Evolutionary conservation across 768 basidiomycete species (phyloP), one percentile per base, ranked within the genome.

Genomic region (Suillus paluster): DNA sequence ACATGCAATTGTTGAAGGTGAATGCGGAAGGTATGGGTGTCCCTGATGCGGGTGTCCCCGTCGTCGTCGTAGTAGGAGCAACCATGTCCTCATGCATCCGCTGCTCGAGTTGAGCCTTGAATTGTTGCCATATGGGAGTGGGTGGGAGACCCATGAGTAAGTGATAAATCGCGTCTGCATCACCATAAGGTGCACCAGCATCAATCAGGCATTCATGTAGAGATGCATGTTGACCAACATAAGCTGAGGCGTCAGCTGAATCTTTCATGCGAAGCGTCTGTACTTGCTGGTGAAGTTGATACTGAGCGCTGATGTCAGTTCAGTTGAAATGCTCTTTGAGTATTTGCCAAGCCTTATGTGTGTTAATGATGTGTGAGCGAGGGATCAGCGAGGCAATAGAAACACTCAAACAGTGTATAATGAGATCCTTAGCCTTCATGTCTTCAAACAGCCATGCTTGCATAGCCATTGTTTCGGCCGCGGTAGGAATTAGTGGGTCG

Each of bases 371-470:
- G n/a, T n/a, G 42, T 9, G 42, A n/a, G 2, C n/a, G 42, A 0
- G 42, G 10, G 7, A 42, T 4, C 0, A 42, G 42, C 2, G 42
- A n/a, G 0, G 19, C 42, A n/a, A 42, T 19, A 0, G 42, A 42
- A 2, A 9, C 0, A 4, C n/a, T 42, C 0, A 42, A 0, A 59
- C 14, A 1, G 15, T 0, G 0, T 11, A 5, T 7, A 59, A 53
- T 0, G 61, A 66, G 27, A 0, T 17, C 42, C n/a, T 67, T 67
- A 1, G 58, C 64, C 3, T 65, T 45, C 0, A 42, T n/a, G 9
- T 63, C 62, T 45, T 3, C 9, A 0, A 42, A 3, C 19, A 42
- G 19, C 42, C 42, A 42, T n/a, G 19, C 42, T 9, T 19, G 12
- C 1, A 67, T 66, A n/a, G n/a, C n/a, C 4, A 15, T 3, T 8